A percentile compares a stretch with the other conserved stretches of the same genome.
Evolutionary conservation across 78 protist genomes (phyloP).

Genomic region (Dictyostelium firmibasis): DNA sequence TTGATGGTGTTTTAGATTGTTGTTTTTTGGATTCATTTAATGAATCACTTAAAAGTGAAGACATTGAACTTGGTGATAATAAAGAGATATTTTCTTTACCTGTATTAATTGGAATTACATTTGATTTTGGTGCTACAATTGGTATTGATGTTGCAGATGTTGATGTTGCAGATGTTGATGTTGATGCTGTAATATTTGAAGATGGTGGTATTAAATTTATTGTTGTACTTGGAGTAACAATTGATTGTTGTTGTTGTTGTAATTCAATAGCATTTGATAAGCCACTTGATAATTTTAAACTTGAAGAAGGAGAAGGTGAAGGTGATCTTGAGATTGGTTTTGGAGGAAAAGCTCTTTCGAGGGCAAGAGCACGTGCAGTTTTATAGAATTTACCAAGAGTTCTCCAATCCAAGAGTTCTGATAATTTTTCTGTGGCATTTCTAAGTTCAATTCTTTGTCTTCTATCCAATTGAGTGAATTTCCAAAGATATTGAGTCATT

Average conservation of each 20-base stretch:
- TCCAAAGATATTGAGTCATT: constrained; percentile 68
- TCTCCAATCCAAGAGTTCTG: constrained; percentile 75
- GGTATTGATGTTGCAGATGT: constrained; percentile 15
- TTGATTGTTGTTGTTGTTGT: background rate
- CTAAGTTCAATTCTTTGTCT: constrained; percentile 84
- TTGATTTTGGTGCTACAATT: background rate
- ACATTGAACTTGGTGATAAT: constrained; percentile 6
- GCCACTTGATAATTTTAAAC: background rate
- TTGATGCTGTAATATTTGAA: background rate
- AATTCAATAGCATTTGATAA: background rate
- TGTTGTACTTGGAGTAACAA: background rate
- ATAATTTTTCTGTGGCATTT: constrained; percentile 88
- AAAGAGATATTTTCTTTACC: background rate
- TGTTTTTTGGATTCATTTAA: background rate
- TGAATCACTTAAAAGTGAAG: background rate
- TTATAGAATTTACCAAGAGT: constrained; percentile 62
- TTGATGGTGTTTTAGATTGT: background rate
- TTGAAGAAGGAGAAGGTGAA: constrained; percentile 15
- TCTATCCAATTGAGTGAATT: constrained; percentile 71
- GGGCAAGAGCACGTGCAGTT: constrained; percentile 74
- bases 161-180: background rate
- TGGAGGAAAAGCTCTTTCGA: constrained; percentile 65
- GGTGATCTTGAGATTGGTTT: constrained; percentile 7
- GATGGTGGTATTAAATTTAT: background rate
- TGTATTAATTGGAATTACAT: constrained; percentile 2